Evolutionary conservation across 768 basidiomycete genomes (phyloP).

Genomic region (Botryobasidium botryosum): DNA sequence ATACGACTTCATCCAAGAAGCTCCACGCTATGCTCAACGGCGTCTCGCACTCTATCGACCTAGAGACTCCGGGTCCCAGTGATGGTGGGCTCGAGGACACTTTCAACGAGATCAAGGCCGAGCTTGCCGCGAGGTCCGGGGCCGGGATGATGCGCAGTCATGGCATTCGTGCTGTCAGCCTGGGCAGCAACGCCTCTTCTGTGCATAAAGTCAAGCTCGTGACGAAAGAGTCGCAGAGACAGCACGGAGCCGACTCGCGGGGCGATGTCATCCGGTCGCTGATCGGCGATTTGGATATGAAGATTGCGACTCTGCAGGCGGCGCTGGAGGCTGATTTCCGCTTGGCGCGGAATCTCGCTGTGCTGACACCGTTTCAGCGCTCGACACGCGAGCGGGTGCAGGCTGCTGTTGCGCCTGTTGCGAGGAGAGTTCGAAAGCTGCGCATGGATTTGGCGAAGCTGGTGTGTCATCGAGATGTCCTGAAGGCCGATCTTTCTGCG

Average conservation of each 20-base stretch:
- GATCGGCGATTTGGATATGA: slow-evolving; percentile 45
- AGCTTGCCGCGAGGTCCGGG: slow-evolving; percentile 40
- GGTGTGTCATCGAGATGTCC: slow-evolving; percentile 57
- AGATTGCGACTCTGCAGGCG: slow-evolving; percentile 34
- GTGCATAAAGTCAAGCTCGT: too few species aligned
- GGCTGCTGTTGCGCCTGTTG: slow-evolving; percentile 38
- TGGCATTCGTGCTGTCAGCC: slow-evolving; percentile 2
- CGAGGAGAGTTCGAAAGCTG: slow-evolving; percentile 45
- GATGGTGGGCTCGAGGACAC: slow-evolving; percentile 34
- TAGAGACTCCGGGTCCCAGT: slow-evolving; percentile 9
- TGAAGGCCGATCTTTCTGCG: slow-evolving; percentile 55
- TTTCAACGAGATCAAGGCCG: slow-evolving; percentile 75
- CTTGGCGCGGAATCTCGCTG: slow-evolving; percentile 62
- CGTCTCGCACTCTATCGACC: slow-evolving; percentile 2
- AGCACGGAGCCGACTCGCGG: slow-evolving; percentile 24
- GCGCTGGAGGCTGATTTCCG: slow-evolving; percentile 55
- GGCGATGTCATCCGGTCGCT: slow-evolving; percentile 40
- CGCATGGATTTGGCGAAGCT: slow-evolving; percentile 61
- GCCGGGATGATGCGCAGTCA: not conserved
- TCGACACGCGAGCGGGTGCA: slow-evolving; percentile 65
- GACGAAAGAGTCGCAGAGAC: too few species aligned
- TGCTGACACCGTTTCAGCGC: slow-evolving; percentile 76
- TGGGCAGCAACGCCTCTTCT: slow-evolving; percentile 4
- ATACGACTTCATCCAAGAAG: not conserved
- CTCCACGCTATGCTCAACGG: not conserved